Conservation (phyloP, 805 yeast genomes). For the Candida maltosa region DNA sequence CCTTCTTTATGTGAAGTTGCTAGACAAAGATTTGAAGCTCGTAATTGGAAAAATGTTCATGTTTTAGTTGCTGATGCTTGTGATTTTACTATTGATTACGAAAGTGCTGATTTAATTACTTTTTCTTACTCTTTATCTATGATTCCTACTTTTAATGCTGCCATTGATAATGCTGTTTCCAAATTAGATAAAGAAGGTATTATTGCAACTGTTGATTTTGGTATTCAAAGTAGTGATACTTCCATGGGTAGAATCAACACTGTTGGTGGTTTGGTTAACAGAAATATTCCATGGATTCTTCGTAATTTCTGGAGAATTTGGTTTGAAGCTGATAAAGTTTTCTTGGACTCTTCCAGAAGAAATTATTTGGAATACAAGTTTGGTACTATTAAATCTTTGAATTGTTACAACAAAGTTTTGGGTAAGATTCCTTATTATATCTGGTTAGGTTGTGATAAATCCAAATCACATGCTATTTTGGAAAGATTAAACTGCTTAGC, state of each 20-base stretch:
- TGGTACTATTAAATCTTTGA: conserved; percentile 75
- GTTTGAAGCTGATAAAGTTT: conserved; percentile 83
- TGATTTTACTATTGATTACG: conserved; percentile 50
- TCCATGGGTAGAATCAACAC: conserved; percentile 68
- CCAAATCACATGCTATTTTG: conserved; percentile 38
- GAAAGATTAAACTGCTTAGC: conserved; percentile 72
- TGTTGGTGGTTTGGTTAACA: conserved; percentile 66
- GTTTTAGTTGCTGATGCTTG: conserved; percentile 75
- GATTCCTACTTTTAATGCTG: conserved; percentile 82
- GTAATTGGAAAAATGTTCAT: conserved; percentile 54
- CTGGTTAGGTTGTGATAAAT: conserved; percentile 65
- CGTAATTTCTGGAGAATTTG: conserved; percentile 84
- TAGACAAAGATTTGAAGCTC: conserved; percentile 45
- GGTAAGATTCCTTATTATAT: conserved; percentile 81
- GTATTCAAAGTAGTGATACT: conserved; percentile 66
- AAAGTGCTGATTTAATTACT: conserved; percentile 67
- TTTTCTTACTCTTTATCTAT: conserved; percentile 79
- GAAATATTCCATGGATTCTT: conserved; percentile 74
- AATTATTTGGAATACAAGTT: conserved; percentile 79
- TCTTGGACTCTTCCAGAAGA: conserved; percentile 75
- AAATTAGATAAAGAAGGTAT: conserved; percentile 57
- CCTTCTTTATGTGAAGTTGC: conserved; percentile 78
- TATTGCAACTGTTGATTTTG: conserved; percentile 74
- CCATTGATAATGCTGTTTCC: conserved; percentile 62
- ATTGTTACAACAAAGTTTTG: conserved; percentile 58